Conservation (phyloP, 495 filamentous ascomycete genomes). For the Aspergillus sparsus region DNA sequence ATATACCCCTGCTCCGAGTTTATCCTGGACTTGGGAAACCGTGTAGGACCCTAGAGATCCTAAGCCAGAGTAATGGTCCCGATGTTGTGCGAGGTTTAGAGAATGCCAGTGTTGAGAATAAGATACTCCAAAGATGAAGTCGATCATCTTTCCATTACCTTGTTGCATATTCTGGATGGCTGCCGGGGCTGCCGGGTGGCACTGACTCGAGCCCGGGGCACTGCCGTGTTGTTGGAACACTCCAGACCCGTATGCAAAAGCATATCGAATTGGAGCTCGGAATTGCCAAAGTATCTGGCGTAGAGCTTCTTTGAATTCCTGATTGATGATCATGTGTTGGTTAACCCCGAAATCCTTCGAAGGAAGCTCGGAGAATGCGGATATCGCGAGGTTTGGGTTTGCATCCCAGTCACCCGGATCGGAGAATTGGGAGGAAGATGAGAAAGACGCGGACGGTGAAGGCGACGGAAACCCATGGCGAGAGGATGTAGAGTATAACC, state of each 20-base stretch:
- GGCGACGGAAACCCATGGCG: slow-evolving; percentile 18
- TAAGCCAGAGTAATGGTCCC: slow-evolving; percentile 87
- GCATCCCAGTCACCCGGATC: slow-evolving; percentile 70
- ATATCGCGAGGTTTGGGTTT: slow-evolving; percentile 71
- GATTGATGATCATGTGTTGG: slow-evolving; percentile 91
- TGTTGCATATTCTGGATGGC: slow-evolving; percentile 80
- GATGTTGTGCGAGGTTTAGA: slow-evolving; percentile 83
- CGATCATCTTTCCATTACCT: slow-evolving; percentile 91
- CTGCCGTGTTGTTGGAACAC: slow-evolving; percentile 81
- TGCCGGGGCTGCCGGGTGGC: slow-evolving; percentile 74
- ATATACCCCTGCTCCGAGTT: slow-evolving; percentile 89
- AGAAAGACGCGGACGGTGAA: slow-evolving; percentile 39
- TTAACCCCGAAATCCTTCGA: slow-evolving; percentile 90
- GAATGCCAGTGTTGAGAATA: slow-evolving; percentile 97
- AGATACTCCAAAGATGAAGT: slow-evolving; percentile 95
- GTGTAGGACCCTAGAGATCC: slow-evolving; percentile 82
- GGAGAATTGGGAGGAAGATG: slow-evolving; percentile 36
- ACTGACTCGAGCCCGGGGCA: slow-evolving; percentile 44
- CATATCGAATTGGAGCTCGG: slow-evolving; percentile 88
- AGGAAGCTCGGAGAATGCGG: slow-evolving; percentile 81
- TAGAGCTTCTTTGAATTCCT: slow-evolving; percentile 88
- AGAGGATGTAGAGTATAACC: slow-evolving; percentile 9
- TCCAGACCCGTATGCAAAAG: slow-evolving; percentile 95
- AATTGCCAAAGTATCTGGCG: slow-evolving; percentile 91
- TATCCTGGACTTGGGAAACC: slow-evolving; percentile 82